phyloP scores from a whole-genome alignment of 1,139 yeast genomes.

The Lodderomyces elongisporus region DNA sequence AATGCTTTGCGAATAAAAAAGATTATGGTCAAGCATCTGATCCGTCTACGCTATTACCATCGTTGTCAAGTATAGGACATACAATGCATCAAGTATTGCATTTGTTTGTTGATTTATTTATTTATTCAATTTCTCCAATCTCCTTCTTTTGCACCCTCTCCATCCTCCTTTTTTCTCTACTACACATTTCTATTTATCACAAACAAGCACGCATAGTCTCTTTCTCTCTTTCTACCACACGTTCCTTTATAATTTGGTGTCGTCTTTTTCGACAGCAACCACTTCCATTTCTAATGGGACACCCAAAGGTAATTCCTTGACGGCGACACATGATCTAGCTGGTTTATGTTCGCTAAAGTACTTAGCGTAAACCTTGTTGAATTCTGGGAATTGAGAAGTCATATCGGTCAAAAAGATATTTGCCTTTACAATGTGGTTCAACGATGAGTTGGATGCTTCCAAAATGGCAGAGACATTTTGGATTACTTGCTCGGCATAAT shows the following conservation, averaged over 20 bases:
- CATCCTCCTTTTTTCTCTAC: too few relatives aligned
- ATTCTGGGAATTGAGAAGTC: slow-evolving; percentile 64
- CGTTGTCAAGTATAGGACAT: too few relatives aligned
- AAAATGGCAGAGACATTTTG: slow-evolving; percentile 71
- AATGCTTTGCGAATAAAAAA: too few relatives aligned
- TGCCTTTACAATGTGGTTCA: slow-evolving; percentile 79
- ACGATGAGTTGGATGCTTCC: slow-evolving; percentile 76
- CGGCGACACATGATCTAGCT: slow-evolving; percentile 95
- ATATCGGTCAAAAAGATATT: slow-evolving; percentile 87
- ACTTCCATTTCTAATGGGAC: slow-evolving; percentile 74
- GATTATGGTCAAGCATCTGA: too few relatives aligned
- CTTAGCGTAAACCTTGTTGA: slow-evolving; percentile 78
- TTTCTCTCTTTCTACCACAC: too few relatives aligned
- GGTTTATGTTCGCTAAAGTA: slow-evolving; percentile 83
- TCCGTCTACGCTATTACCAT: too few relatives aligned
- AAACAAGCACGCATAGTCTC: too few relatives aligned
- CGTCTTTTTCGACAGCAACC: slow-evolving; percentile 62
- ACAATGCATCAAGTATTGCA: too few relatives aligned
- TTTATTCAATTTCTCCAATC: too few relatives aligned
- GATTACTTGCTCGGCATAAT: slow-evolving; percentile 80
- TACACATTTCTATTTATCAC: too few relatives aligned
- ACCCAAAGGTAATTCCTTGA: slow-evolving; percentile 78
- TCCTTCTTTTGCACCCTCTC: too few relatives aligned
- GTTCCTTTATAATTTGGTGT: slow-evolving; percentile 36
- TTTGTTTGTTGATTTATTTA: too few relatives aligned